Percentiles rank a stretch among this genome's conserved stretches.
Evolutionary conservation across 805 yeast species (phyloP).

Genomic region (Wickerhamiella hasegawae): DNA sequence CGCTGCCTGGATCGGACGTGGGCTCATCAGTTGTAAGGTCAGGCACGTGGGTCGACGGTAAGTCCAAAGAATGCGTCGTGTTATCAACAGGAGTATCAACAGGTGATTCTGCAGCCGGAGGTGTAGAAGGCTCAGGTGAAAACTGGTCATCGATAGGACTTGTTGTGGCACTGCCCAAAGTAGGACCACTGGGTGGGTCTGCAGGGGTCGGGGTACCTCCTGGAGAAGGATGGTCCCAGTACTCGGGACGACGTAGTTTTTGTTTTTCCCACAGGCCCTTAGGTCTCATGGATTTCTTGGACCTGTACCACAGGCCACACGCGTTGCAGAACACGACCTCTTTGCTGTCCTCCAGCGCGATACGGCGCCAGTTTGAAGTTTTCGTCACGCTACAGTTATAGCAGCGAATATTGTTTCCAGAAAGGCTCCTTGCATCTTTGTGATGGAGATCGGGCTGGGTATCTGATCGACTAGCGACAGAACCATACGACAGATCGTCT

Average conservation of each 20-base stretch:
- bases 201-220: neutral
- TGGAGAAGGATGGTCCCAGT: too few species aligned
- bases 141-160: too few species aligned
- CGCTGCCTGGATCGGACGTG: neutral
- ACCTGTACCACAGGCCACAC: constrained; percentile 20
- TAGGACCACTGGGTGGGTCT: neutral
- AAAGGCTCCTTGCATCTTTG: constrained; percentile 2
- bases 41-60: too few species aligned
- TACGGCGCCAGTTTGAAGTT: constrained; percentile 14
- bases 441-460: neutral
- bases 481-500: too few species aligned
- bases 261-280: constrained; percentile 16
- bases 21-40: neutral
- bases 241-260: constrained; percentile 2
- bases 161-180: neutral
- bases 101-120: neutral
- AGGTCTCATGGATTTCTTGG: constrained; percentile 20
- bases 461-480: neutral
- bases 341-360: constrained; percentile 7
- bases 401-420: too few species aligned
- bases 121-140: neutral
- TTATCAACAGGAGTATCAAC: neutral
- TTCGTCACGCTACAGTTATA: constrained; percentile 13
- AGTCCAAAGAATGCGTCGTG: too few species aligned
- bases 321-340: constrained; percentile 16